These are phyloP conservation scores for Fusarium devonianum DNA, from an alignment of 2,329 filamentous ascomycete genomes.

Conservation along the genomic window DNA sequence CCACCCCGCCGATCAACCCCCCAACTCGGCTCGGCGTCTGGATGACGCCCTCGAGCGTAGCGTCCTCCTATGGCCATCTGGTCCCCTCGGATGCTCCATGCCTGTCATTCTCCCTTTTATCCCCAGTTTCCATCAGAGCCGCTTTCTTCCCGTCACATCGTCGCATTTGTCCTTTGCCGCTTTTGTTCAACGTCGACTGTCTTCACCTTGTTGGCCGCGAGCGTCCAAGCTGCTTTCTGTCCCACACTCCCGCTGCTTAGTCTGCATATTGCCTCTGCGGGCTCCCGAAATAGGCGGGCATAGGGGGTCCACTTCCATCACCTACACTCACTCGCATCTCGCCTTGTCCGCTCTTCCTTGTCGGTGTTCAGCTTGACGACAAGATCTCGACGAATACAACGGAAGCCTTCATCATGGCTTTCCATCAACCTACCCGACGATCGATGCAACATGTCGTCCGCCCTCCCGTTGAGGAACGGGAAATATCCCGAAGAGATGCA, in stretches of 20 bases:
- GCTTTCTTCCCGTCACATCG: conserved; percentile 10
- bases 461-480: conserved; percentile 50
- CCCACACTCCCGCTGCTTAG: conserved; percentile 6
- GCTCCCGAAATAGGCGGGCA: conserved; percentile 28
- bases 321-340: conserved; percentile 39
- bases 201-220: conserved; percentile 12
- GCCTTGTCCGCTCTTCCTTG: conserved; percentile 37
- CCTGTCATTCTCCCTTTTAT: conserved; percentile 19
- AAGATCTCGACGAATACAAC: conserved; percentile 10
- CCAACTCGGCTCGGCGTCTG: conserved; percentile 20
- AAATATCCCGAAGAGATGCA: conserved; percentile 37
- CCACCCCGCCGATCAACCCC: conserved; percentile 33
- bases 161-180: conserved; percentile 1
- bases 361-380: conserved; percentile 29
- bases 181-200: conserved; percentile 6
- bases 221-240: conserved; percentile 11
- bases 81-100: conserved; percentile 15
- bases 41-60: conserved; percentile 35
- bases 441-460: conserved; percentile 57
- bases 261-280: conserved; percentile 30
- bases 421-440: conserved; percentile 66
- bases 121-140: conserved; percentile 16
- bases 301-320: conserved; percentile 37
- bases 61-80: conserved; percentile 28
- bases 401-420: conserved; percentile 56